Base-by-base conservation (phyloP, 441 rosid genomes). In the Populus tomentosa region DNA sequence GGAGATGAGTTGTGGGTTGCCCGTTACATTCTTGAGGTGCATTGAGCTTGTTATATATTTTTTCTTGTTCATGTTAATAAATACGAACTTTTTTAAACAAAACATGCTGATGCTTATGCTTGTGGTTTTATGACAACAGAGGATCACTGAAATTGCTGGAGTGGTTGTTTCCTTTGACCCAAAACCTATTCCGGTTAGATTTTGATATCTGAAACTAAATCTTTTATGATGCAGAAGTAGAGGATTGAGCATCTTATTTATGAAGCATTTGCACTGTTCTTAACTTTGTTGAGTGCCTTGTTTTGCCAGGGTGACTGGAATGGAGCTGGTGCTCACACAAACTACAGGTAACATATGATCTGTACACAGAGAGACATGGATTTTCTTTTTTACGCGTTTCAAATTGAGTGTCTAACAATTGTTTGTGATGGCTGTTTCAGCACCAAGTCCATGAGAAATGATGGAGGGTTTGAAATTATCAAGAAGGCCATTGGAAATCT, bases 321-420 rank as follows among this genome's bases (percentile, higher is more conserved):
- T 21, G 94, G 94, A 8, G 94, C 94, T 69, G 94, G 97, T 46
- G 94, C 94, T 35, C 94, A 92, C 80, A 86, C 92, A 10, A 92
- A 90, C 32, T 92, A 87, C 85, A 89, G 94, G 96, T 90, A 75
- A 7, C 7, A 21, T 56, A n/a, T 26, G 14, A 20, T 11, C 23
- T 69, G 3, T 40, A 18, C 30, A 36, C 32, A 8, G 11, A 62
- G 21, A 23, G 1, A 64, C 18, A 46, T 0, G 56, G 3, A 4
- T 46, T 46, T 14, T 46, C 56, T 46, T 14, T 14, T 14, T 46
- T 46, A 46, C 62, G 7, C 28, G 1, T 62, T 62, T 62, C 65
- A 62, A 10, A 13, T 21, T 0, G 28, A 21, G 65, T 0, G 14
- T 33, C 30, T 11, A 14, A 21, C 13, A 21, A 61, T 3, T 10